These are phyloP conservation scores for Pseudocercospora eumusae DNA, from an alignment of 2,329 filamentous ascomycete genomes.

Conservation along the genomic window DNA sequence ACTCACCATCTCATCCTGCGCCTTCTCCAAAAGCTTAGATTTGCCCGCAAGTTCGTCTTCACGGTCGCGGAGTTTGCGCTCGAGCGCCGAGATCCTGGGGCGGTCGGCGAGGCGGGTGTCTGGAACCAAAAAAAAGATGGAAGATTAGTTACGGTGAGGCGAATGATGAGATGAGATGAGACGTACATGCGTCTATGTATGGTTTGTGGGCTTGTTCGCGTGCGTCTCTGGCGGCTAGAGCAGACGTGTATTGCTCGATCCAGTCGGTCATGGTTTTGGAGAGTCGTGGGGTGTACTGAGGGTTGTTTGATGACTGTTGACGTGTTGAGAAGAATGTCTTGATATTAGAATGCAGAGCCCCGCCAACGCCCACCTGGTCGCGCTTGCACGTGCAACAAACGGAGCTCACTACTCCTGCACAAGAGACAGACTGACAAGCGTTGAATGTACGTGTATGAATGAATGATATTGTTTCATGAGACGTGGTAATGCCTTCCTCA, in stretches of 20 bases:
- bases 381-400: neutral
- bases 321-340: too few species aligned
- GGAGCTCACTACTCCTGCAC: neutral
- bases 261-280: constrained; percentile 62
- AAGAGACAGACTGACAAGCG: neutral
- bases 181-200: constrained; percentile 77
- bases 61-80: too few species aligned
- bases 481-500: constrained; percentile 5
- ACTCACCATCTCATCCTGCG: constrained; percentile 90
- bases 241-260: constrained; percentile 77
- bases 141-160: too few species aligned
- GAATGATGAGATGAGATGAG: too few species aligned
- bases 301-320: neutral
- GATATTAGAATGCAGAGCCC: too few species aligned
- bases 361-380: neutral
- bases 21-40: constrained; percentile 80
- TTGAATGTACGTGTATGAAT: neutral
- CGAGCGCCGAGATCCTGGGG: constrained; percentile 65
- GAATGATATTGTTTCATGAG: constrained; percentile 2
- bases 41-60: too few species aligned
- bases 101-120: constrained; percentile 53
- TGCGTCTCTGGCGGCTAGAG: constrained; percentile 70
- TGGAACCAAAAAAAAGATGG: too few species aligned
- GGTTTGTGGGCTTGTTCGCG: constrained; percentile 65
- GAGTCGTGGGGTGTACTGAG: neutral